Percentiles rank a stretch among this genome's conserved stretches.
These are phyloP conservation scores for Colletotrichum tropicale DNA, from an alignment of 2,329 filamentous ascomycete genomes.

Conservation along the genomic window DNA sequence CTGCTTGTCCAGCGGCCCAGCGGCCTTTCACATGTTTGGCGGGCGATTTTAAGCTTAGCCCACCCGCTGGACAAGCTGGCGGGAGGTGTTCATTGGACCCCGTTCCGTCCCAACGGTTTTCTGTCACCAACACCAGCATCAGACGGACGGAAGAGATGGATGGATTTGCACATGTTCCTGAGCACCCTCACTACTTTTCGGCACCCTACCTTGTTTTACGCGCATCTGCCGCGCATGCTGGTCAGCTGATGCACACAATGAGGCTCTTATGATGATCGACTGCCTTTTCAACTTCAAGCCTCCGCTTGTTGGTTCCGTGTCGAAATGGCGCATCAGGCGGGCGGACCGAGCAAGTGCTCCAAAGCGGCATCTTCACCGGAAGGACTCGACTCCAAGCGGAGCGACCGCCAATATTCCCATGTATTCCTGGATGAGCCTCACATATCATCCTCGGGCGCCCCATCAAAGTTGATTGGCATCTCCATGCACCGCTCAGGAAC, in stretches of 20 bases:
- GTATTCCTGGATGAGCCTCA: not conserved
- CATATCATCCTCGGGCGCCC: not conserved
- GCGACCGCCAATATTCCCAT: not conserved
- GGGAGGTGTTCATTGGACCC: not conserved
- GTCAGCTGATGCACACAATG: not conserved
- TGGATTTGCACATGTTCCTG: conserved; percentile 9
- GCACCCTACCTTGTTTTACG: not conserved
- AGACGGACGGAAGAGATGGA: not conserved
- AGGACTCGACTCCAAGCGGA: not conserved
- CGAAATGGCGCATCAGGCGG: not conserved
- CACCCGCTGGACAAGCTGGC: not conserved
- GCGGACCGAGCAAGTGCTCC: not conserved
- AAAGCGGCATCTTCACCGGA: not conserved
- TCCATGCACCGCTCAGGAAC: not conserved
- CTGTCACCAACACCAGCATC: conserved; percentile 1
- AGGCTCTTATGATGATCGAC: not conserved
- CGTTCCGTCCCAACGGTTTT: conserved; percentile 16
- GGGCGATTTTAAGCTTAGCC: not conserved
- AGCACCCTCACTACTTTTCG: not conserved
- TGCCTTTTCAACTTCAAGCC: not conserved
- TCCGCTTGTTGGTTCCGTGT: not conserved
- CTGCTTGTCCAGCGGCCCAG: not conserved
- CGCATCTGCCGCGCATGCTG: not conserved
- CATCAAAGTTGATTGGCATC: not conserved
- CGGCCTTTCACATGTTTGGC: conserved; percentile 2